Evolutionary conservation across 2,329 filamentous ascomycete species (phyloP), one percentile per base, ranked within the genome.

Genomic region (Cyphellophora attinorum): DNA sequence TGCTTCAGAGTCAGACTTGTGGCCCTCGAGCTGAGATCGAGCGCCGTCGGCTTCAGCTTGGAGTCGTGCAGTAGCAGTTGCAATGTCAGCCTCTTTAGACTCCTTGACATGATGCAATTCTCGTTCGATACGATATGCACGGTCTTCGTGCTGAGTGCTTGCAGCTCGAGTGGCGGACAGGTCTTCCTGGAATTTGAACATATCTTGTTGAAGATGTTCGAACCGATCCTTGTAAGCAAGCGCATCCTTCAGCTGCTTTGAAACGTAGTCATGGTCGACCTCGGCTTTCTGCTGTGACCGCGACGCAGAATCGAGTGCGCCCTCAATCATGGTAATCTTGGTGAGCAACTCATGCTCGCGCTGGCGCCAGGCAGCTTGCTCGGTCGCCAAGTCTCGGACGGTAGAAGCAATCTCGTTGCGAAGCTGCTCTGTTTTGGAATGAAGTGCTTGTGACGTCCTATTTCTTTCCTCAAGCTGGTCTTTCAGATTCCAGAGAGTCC

Each of bases 31-130:
- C 50, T 93, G 81, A 54, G 84, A 79, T 52, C 88, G 91, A 33
- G 88, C 83, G 25, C 76, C 69, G 39, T 94, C 85, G 19, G 95
- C 66, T 52, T 95, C 85, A 10, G 74, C 72, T 55, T 93, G 81
- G 67, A 94, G 70, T 4, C 84, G 71, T 42, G 80, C 74, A 39
- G 82, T 81, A 11, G 80, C 84, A 30, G 85, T 80, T 55, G 89
- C 79, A 29, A 93, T 78, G 54, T 96, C 88, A 23, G 76, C 72
- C 27, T 80, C 76, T 37, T 77, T 85, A 32, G 77, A 79, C 50
- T 94, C 85, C 43, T 81, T 76, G 6, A 85, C 83, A 51, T 93
- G 84, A 40, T 85, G 75, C 49, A 89, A 82, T 51, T 95, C 86
- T 33, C 84, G 76, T 57, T 93, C 78, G 53, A 79, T 81, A 27